Base-by-base conservation (phyloP, 1,139 yeast species). In the Geotrichum fermentans region DNA sequence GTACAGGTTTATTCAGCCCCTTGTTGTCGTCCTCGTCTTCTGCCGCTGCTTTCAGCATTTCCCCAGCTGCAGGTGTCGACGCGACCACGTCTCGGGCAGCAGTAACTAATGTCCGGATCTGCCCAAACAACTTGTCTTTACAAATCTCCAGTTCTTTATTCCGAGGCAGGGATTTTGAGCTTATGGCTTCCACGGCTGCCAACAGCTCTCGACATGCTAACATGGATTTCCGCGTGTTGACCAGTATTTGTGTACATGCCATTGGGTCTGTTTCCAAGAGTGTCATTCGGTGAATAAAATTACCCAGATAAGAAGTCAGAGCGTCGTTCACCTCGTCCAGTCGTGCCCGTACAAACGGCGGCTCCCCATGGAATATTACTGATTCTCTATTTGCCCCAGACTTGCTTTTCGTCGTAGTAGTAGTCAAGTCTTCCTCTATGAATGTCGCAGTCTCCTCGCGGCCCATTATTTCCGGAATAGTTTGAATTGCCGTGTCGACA, bases 311-410 rank as follows among this genome's bases (percentile, higher is more conserved):
- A 1, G 81, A 75, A 55, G 80, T 78, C 35, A 89, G 67, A 1
- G 87, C 75, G 14, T 81, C 80, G 60, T 83, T 79, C 42, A 89
- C 80, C 66, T 88, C 96, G 29, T 82, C 79, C 24, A 90, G 73
- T 54, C 96, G 75, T 52, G 74, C 78, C 51, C 78, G 73, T 1
- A 95, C 94, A 53, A 73, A 70, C 0, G 95, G 96, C 0, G 94
- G 82, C 1, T 67, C 62, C 4, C 55, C 49, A 47, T 63, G 65
- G 48, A 60, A 63, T 16, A 63, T 49, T 20, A 63, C 64, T 11
- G 65, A 61, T 37, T 60, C 64, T 20, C 66, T 50, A 34, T 53
- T 50, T 2, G 51, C 43, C n/a, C n/a, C n/a, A 29, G 42, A 22
- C 20, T 42, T 37, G 26, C 46, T 11, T n/a, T 35, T 26, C 24